Percentiles rank a stretch among this genome's conserved stretches.
Evolutionary conservation across 805 yeast species (phyloP).

Genomic region (Saccharomycopsis vini): DNA sequence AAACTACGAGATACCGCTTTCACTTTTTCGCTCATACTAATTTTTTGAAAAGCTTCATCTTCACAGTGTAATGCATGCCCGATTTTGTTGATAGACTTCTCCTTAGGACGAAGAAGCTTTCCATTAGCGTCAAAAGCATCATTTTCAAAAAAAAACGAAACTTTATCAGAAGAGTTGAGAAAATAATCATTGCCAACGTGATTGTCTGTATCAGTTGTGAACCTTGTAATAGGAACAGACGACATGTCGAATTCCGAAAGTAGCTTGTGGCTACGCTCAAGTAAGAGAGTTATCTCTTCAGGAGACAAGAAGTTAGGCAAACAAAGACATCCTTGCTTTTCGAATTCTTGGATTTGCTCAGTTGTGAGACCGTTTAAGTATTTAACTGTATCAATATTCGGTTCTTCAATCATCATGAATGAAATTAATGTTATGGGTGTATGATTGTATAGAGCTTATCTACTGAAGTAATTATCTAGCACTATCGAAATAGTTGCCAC

Average conservation of each 20-base stretch:
- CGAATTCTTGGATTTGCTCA: slow-evolving; percentile 39
- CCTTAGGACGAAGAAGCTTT: slow-evolving; percentile 45
- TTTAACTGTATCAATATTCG: no score
- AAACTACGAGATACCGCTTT: slow-evolving; percentile 43
- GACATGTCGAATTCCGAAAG: slow-evolving; percentile 41
- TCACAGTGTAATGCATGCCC: slow-evolving; percentile 69
- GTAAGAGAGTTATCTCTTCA: slow-evolving; percentile 32
- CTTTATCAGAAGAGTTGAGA: slow-evolving; percentile 57
- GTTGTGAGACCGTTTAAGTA: slow-evolving; percentile 3
- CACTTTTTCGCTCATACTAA: slow-evolving; percentile 46
- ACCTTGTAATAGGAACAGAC: slow-evolving; percentile 60
- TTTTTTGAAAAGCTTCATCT: slow-evolving; percentile 37
- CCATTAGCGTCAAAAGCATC: slow-evolving; percentile 47
- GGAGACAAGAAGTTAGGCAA: slow-evolving; percentile 44
- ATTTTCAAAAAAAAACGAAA: slow-evolving; percentile 61
- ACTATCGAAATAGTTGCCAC: no score
- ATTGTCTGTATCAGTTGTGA: slow-evolving; percentile 49
- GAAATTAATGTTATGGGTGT: no score
- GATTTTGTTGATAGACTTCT: slow-evolving; percentile 59
- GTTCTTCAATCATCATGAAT: no score
- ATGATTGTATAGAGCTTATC: no score
- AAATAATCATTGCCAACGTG: slow-evolving; percentile 73
- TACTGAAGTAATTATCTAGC: no score
- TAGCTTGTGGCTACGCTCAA: slow-evolving; percentile 36
- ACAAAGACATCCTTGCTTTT: slow-evolving; percentile 53